phyloP scores from a whole-genome alignment of 371 early-diverging fungal genomes.

The Apophysomyces elegans region DNA sequence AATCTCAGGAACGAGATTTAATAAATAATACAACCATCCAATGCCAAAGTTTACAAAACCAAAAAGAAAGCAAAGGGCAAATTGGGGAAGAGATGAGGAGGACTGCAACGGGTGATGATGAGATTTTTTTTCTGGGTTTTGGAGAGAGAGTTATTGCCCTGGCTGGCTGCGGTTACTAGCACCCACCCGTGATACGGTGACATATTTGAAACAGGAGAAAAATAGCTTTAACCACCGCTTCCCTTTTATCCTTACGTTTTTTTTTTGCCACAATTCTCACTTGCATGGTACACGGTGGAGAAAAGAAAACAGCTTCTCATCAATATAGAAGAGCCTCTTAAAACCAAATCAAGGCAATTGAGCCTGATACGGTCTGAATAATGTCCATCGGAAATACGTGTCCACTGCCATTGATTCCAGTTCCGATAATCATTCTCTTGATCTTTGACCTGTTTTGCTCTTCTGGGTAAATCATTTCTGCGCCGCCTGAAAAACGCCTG shows the following conservation, averaged over 20 bases:
- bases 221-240: constrained; percentile 5
- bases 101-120: neutral
- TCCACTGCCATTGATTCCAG: too few relatives aligned
- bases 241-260: neutral
- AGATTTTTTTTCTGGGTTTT: neutral
- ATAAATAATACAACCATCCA: constrained; percentile 3
- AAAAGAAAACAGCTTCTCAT: neutral
- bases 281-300: neutral
- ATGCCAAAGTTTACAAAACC: neutral
- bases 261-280: neutral
- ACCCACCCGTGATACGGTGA: neutral
- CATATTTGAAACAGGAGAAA: constrained; percentile 6
- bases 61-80: neutral
- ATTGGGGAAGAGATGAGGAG: neutral
- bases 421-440: too few relatives aligned
- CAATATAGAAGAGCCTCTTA: neutral
- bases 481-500: too few relatives aligned
- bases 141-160: neutral
- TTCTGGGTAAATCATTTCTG: too few relatives aligned
- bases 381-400: too few relatives aligned
- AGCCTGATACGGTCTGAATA: neutral
- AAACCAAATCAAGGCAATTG: constrained; percentile 6
- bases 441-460: too few relatives aligned
- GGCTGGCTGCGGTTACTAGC: neutral
- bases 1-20: constrained; percentile 1